Conservation (phyloP, 805 yeast species). For the Metschnikowia noctiluminum region DNA sequence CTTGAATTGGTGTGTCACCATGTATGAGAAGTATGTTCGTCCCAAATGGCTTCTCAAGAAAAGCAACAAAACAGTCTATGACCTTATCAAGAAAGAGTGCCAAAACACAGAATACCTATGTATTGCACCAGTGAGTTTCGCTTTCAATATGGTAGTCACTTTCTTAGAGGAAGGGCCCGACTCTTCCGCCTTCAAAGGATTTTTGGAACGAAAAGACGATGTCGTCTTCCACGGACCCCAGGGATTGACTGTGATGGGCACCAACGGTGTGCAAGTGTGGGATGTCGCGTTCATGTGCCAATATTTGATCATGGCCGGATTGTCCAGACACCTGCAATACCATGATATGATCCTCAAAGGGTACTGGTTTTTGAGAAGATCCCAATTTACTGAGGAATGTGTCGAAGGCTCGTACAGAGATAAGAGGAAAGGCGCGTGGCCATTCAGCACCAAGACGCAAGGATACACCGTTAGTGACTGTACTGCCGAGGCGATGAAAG, state of each 20-base stretch:
- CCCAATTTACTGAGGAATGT: conserved; percentile 84
- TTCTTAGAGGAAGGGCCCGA: conserved; percentile 66
- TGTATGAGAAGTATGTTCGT: conserved; percentile 69
- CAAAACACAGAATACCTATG: conserved; percentile 75
- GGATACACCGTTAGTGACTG: conserved; percentile 97
- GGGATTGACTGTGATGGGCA: conserved; percentile 93
- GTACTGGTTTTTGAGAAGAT: conserved; percentile 67
- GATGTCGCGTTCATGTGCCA: conserved; percentile 91
- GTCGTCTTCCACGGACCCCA: conserved; percentile 79
- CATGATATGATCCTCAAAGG: conserved; percentile 61
- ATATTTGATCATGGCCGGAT: conserved; percentile 72
- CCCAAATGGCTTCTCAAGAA: conserved; percentile 66
- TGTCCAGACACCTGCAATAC: conserved; percentile 67
- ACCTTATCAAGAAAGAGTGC: conserved; percentile 68
- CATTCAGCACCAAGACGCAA: conserved; percentile 91
- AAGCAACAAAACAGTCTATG: conserved; percentile 53
- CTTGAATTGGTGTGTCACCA: conserved; percentile 55
- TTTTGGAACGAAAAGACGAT: conserved; percentile 65
- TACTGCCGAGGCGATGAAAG: conserved; percentile 93
- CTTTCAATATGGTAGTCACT: conserved; percentile 73
- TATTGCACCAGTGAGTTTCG: conserved; percentile 93
- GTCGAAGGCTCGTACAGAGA: conserved; percentile 79
- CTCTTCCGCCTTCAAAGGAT: conserved; percentile 55
- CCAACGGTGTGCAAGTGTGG: conserved; percentile 98
- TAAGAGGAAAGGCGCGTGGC: conserved; percentile 87